Evolutionary conservation across 139 green algal species (phyloP).

Genomic region (Dunaliella primolecta): DNA sequence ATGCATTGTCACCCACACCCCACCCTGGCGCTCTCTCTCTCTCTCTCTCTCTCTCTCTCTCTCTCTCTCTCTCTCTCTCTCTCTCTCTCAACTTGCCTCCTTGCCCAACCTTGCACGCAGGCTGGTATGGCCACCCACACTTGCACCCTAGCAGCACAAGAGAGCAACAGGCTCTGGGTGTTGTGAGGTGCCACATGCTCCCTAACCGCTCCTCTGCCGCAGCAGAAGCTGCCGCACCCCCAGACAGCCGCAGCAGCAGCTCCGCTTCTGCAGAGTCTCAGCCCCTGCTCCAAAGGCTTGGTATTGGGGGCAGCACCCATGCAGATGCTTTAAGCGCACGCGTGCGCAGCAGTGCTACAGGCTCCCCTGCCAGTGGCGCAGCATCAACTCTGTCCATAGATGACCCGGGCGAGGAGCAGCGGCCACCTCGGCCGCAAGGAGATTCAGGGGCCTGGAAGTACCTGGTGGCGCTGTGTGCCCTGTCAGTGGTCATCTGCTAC

Average conservation of each 20-base stretch:
- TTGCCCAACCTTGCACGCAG: no score
- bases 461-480: conserved; percentile 54
- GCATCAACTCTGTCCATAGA: neutral
- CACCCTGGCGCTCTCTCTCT: no score
- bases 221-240: neutral
- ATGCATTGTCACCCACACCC: no score
- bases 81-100: no score
- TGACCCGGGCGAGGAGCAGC: neutral
- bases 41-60: no score
- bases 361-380: neutral
- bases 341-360: neutral
- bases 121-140: no score
- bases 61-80: no score
- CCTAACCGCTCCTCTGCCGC: no score
- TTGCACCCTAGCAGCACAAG: no score
- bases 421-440: neutral
- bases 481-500: conserved; percentile 74
- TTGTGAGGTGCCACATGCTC: no score
- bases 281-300: neutral
- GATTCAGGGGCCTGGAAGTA: conserved; percentile 14
- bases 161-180: no score
- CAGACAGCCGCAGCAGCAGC: neutral
- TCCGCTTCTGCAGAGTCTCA: neutral
- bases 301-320: neutral
- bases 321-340: neutral